Evolutionary conservation across 2,329 filamentous ascomycete genomes (phyloP).

Genomic region (Pyrenophora seminiperda): DNA sequence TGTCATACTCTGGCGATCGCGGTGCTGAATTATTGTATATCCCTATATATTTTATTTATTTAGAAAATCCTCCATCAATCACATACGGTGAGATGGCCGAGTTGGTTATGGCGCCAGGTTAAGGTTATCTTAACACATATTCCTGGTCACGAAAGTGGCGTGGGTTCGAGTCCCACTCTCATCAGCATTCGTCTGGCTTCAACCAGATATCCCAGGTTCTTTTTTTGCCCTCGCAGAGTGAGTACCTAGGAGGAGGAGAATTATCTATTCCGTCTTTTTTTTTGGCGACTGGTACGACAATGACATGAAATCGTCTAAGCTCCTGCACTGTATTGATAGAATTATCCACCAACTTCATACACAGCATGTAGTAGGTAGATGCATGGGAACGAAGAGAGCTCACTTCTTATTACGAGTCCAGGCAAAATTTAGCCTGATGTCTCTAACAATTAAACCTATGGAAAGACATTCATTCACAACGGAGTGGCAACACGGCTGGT

Average conservation of each 20-base stretch:
- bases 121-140: slow-evolving; percentile 42
- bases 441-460: too few species aligned
- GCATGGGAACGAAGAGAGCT: too few species aligned
- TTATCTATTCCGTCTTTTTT: too few species aligned
- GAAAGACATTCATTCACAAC: too few species aligned
- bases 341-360: too few species aligned
- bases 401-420: too few species aligned
- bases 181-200: slow-evolving; percentile 40
- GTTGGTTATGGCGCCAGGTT: slow-evolving; percentile 47
- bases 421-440: too few species aligned
- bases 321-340: too few species aligned
- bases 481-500: too few species aligned
- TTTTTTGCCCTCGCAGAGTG: slow-evolving; percentile 17
- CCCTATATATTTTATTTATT: neutral
- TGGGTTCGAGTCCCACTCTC: slow-evolving; percentile 42
- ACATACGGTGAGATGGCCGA: slow-evolving; percentile 39
- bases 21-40: neutral
- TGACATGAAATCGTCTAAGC: too few species aligned
- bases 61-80: neutral
- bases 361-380: too few species aligned
- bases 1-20: neutral
- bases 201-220: slow-evolving; percentile 25
- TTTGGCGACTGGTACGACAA: too few species aligned
- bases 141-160: slow-evolving; percentile 50
- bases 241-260: neutral